Percentiles rank a stretch among this genome's conserved stretches.
These are phyloP conservation scores for Ceriops decandra DNA, from an alignment of 345 rosid genomes.

Conservation along the genomic window DNA sequence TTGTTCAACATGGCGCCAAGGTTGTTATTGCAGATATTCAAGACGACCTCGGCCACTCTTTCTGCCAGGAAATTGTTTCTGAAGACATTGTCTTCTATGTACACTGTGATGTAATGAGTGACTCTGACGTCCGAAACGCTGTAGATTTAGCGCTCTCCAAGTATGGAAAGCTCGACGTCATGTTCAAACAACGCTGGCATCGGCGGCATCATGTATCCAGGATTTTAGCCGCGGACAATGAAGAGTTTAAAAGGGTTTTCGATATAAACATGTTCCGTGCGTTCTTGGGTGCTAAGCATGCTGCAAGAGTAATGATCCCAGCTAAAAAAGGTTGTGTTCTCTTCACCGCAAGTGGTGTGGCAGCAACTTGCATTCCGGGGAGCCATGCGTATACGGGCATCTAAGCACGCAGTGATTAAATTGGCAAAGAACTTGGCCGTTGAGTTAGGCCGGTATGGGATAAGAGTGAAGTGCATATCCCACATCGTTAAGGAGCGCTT, in stretches of 20 bases:
- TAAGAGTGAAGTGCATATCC: slow-evolving; percentile 24
- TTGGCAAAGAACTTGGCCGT: slow-evolving; percentile 16
- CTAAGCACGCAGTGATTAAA: slow-evolving; percentile 21
- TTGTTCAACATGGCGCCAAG: slow-evolving; percentile 27
- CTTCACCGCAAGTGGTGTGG: slow-evolving; percentile 14
- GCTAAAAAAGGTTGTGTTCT: slow-evolving; percentile 21
- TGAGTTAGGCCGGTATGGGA: slow-evolving; percentile 22
- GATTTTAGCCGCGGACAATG: not conserved
- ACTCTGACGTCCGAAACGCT: slow-evolving; percentile 17
- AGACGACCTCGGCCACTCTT: slow-evolving; percentile 29
- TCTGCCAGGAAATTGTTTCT: slow-evolving; percentile 12
- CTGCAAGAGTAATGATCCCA: slow-evolving; percentile 26
- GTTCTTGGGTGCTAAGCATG: slow-evolving; percentile 27
- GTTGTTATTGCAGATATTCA: slow-evolving; percentile 34
- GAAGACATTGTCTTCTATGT: slow-evolving; percentile 16
- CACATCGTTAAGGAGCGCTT: not conserved
- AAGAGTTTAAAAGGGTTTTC: slow-evolving; percentile 14
- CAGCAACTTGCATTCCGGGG: not conserved
- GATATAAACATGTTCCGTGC: slow-evolving; percentile 21
- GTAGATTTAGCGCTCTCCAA: slow-evolving; percentile 24
- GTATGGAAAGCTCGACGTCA: slow-evolving; percentile 32
- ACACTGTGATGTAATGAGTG: slow-evolving; percentile 28
- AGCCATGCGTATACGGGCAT: slow-evolving; percentile 12
- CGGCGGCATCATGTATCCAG: not conserved
- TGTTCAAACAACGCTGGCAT: slow-evolving; percentile 31